Evolutionary conservation across 1,284 basidiomycete species (phyloP).

Genomic region (Leccinum pachyderme): DNA sequence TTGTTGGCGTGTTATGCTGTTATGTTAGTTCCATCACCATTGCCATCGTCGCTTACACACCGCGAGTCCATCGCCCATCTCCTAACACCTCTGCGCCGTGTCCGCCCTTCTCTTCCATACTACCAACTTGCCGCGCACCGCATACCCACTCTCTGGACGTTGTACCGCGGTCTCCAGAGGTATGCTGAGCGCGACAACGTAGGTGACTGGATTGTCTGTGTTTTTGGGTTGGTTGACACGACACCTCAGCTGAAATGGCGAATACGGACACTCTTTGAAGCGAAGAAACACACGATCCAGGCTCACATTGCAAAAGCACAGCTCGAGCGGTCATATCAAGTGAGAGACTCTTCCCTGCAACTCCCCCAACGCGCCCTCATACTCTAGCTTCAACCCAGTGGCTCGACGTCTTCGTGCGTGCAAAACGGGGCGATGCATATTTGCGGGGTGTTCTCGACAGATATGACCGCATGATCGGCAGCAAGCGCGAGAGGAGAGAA

Average conservation of each 20-base stretch:
- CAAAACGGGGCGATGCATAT: slow-evolving; percentile 50
- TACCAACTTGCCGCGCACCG: slow-evolving; percentile 71
- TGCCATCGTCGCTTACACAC: slow-evolving; percentile 42
- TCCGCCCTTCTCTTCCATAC: slow-evolving; percentile 66
- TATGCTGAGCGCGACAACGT: slow-evolving; percentile 57
- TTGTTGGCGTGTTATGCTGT: background rate
- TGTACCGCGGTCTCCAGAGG: slow-evolving; percentile 71
- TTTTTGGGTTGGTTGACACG: background rate
- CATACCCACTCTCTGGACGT: slow-evolving; percentile 67
- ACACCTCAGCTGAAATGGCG: slow-evolving; percentile 52
- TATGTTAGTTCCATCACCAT: slow-evolving; percentile 21
- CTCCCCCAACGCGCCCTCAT: background rate
- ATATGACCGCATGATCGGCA: slow-evolving; percentile 53
- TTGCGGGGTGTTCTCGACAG: slow-evolving; percentile 47
- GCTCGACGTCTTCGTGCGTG: slow-evolving; percentile 56
- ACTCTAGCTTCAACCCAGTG: slow-evolving; percentile 42
- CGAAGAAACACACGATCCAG: slow-evolving; percentile 50
- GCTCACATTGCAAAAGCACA: slow-evolving; percentile 43
- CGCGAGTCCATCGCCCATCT: slow-evolving; percentile 51
- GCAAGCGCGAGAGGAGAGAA: slow-evolving; percentile 48
- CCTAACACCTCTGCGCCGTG: slow-evolving; percentile 55
- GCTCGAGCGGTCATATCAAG: slow-evolving; percentile 54
- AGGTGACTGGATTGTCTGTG: slow-evolving; percentile 8
- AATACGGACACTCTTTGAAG: slow-evolving; percentile 53
- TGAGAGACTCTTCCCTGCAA: slow-evolving; percentile 18